These are phyloP conservation scores for Epichloe sp. DNA, from an alignment of 2,329 filamentous ascomycete species.

Conservation along the genomic window DNA sequence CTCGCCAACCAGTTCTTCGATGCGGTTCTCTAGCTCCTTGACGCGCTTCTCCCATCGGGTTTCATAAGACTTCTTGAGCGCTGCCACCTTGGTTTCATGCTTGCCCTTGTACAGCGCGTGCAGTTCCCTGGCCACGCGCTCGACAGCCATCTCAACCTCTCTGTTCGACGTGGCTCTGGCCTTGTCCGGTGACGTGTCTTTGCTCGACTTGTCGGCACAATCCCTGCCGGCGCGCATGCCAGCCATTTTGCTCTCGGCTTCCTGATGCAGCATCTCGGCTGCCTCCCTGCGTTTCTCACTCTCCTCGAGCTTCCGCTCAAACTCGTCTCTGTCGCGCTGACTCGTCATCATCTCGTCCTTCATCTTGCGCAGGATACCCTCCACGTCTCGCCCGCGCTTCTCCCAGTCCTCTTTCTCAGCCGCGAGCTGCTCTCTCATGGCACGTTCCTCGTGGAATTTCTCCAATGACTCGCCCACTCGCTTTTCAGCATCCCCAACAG, in stretches of 20 bases:
- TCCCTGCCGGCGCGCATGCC: conserved; percentile 54
- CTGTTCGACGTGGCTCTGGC: conserved; percentile 23
- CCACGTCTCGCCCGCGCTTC: conserved; percentile 73
- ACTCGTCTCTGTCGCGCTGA: conserved; percentile 69
- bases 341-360: conserved; percentile 68
- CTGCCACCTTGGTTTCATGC: conserved; percentile 90
- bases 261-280: conserved; percentile 62
- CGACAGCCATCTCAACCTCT: conserved; percentile 74
- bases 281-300: conserved; percentile 60
- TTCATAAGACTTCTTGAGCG: conserved; percentile 76
- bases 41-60: conserved; percentile 81
- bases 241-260: conserved; percentile 63
- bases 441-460: conserved; percentile 64
- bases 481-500: conserved; percentile 81
- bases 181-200: conserved; percentile 23
- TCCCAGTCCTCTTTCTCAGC: conserved; percentile 76
- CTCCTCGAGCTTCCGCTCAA: conserved; percentile 64
- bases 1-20: conserved; percentile 57
- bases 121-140: conserved; percentile 86
- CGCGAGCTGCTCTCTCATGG: conserved; percentile 55
- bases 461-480: conserved; percentile 80
- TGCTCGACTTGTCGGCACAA: conserved; percentile 16
- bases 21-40: conserved; percentile 58
- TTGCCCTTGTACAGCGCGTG: conserved; percentile 93
- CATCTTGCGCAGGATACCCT: conserved; percentile 64